Percentiles rank a stretch among this genome's conserved stretches.
These are phyloP conservation scores for Knoxdaviesia proteae DNA, from an alignment of 2,329 filamentous ascomycete species.

Conservation along the genomic window DNA sequence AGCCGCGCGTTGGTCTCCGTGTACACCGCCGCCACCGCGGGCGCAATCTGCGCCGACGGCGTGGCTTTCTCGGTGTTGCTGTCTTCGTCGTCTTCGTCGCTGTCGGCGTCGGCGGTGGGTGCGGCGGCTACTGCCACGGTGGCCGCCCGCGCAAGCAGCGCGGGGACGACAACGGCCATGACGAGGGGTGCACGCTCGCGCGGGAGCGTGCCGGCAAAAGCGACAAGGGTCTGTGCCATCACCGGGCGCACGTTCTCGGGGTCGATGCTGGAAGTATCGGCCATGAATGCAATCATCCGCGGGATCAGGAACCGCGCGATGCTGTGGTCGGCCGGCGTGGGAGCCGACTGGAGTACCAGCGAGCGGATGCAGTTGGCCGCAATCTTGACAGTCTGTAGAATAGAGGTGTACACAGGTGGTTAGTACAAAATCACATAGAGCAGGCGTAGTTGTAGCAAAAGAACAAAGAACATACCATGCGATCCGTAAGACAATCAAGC, in stretches of 20 bases:
- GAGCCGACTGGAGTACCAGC: constrained; percentile 46
- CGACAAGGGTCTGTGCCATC: constrained; percentile 53
- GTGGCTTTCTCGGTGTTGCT: too few relatives aligned
- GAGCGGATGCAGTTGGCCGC: constrained; percentile 79
- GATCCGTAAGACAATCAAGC: constrained; percentile 61
- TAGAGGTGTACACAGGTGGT: constrained; percentile 5
- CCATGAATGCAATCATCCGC: constrained; percentile 54
- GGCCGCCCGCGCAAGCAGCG: constrained; percentile 51
- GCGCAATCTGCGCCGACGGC: too few relatives aligned
- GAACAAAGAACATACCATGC: constrained; percentile 42
- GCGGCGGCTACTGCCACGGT: too few relatives aligned
- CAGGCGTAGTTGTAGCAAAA: background rate
- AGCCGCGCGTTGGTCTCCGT: constrained; percentile 56
- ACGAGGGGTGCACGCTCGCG: constrained; percentile 31
- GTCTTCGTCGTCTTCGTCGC: constrained; percentile 29
- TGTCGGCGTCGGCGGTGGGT: too few relatives aligned
- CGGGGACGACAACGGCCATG: constrained; percentile 57
- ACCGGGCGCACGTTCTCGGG: constrained; percentile 54
- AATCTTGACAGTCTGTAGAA: constrained; percentile 54
- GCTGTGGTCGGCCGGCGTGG: constrained; percentile 45
- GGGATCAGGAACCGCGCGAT: constrained; percentile 59
- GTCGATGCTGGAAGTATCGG: constrained; percentile 50
- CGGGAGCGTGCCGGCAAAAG: constrained; percentile 37
- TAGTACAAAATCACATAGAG: constrained; percentile 2
- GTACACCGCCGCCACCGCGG: constrained; percentile 20